These are phyloP conservation scores for Leucosporidium yakuticum DNA, from an alignment of 768 basidiomycete genomes.

Conservation along the genomic window DNA sequence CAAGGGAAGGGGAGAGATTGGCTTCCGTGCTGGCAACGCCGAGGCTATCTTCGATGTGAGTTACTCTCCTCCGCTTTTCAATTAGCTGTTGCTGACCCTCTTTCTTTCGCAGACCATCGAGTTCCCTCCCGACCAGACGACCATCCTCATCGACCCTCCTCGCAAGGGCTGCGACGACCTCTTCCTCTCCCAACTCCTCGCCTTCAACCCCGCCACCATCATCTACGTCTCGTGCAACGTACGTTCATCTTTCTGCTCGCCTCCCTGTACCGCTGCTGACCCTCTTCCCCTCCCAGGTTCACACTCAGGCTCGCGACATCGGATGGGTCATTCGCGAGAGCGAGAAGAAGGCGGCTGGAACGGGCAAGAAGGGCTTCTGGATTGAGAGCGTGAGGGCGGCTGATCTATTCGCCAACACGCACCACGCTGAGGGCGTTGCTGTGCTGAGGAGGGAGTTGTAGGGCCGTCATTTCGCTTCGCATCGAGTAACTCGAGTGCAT, in stretches of 20 bases:
- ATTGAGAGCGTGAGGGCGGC: constrained; percentile 81
- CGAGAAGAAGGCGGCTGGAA: constrained; percentile 43
- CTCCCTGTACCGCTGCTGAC: not conserved
- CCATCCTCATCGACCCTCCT: constrained; percentile 80
- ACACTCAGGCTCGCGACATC: constrained; percentile 57
- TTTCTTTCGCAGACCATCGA: constrained; percentile 28
- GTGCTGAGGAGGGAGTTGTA: constrained; percentile 36
- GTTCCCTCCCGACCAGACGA: constrained; percentile 64
- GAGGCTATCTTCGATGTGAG: constrained; percentile 64
- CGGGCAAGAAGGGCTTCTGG: constrained; percentile 54
- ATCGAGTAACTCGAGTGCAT: no score
- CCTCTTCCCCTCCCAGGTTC: not conserved
- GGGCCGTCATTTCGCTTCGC: no score
- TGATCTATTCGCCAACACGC: constrained; percentile 93
- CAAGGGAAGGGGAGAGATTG: constrained; percentile 47
- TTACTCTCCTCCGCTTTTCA: constrained; percentile 49
- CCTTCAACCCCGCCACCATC: constrained; percentile 63
- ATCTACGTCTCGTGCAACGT: constrained; percentile 38
- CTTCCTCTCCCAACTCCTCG: constrained; percentile 65
- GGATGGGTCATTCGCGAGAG: constrained; percentile 59
- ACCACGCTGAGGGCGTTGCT: constrained; percentile 76
- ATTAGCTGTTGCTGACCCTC: constrained; percentile 6
- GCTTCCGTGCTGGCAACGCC: constrained; percentile 74
- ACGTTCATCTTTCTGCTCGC: not conserved
- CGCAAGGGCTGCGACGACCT: constrained; percentile 83